Evolutionary conservation across 139 green algal species (phyloP).

Genomic region (Chlorella sp.): DNA sequence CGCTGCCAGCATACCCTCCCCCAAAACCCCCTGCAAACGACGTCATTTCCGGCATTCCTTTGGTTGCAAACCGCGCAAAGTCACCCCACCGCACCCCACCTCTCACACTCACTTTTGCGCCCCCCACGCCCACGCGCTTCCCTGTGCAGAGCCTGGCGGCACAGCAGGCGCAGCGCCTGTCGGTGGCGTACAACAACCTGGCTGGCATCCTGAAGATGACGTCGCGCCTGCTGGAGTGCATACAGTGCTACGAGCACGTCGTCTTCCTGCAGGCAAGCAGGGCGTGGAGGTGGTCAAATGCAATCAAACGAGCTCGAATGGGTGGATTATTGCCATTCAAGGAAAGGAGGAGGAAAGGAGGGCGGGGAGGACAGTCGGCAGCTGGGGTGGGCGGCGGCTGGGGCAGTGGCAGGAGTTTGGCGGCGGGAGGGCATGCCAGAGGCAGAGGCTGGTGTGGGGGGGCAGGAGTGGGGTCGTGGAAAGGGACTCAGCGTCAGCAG

Average conservation of each 20-base stretch:
- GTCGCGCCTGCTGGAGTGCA: conserved; percentile 73
- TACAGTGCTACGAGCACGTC: conserved; percentile 86
- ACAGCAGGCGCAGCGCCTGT: conserved; percentile 70
- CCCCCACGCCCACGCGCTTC: too few species aligned
- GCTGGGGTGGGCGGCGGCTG: neutral
- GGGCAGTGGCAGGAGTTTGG: too few species aligned
- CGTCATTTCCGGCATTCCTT: too few species aligned
- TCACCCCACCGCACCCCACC: neutral
- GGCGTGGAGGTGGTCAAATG: neutral
- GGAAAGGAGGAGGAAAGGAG: too few species aligned
- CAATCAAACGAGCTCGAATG: too few species aligned
- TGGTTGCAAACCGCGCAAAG: too few species aligned
- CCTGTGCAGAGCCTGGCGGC: conserved; percentile 9
- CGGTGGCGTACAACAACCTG: conserved; percentile 87
- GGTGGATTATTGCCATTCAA: too few species aligned
- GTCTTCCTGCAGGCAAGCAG: conserved; percentile 59
- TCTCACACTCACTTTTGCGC: neutral
- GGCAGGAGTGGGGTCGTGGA: neutral
- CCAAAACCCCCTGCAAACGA: too few species aligned
- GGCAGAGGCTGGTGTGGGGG: neutral
- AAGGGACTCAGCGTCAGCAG: too few species aligned
- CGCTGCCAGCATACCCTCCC: too few species aligned
- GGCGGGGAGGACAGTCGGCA: neutral
- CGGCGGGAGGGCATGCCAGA: too few species aligned
- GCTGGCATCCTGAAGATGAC: conserved; percentile 73